Base-by-base conservation (phyloP, 2,329 filamentous ascomycete species). In the Verticillium albo-atrum region DNA sequence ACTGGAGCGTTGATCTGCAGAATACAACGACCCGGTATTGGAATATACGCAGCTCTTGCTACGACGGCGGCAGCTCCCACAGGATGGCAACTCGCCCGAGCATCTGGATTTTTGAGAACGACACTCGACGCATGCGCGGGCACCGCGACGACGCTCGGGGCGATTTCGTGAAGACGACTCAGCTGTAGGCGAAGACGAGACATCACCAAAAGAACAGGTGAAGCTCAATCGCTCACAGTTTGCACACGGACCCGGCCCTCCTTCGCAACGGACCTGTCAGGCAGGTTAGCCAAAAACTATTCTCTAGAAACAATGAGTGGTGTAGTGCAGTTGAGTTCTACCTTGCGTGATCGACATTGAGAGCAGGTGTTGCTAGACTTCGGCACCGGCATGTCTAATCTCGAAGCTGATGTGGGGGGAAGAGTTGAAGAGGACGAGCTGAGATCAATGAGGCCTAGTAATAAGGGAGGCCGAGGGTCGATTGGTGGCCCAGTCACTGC, bases 291-390 rank as follows among this genome's bases (percentile, higher is more conserved):
- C 35, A 17, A 6, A 6, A n/a, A n/a, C n/a, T n/a, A n/a, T n/a
- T n/a, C n/a, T n/a, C n/a, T n/a, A n/a, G n/a, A n/a, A n/a, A n/a
- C n/a, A n/a, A n/a, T n/a, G n/a, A n/a, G n/a, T n/a, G n/a, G n/a
- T 27, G 32, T 37, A 55, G 27, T n/a, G 20, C 7, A 34, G 25
- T 25, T 28, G 37, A 54, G 15, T 28, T 15, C 60, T 54, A 58
- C 61, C 61, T 62, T 58, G 26, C 51, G 56, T 37, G 55, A 30
- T 14, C 60, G 57, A 25, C 60, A 62, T 57, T 58, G 58, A 23
- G 37, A 35, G 58, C 61, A 62, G 3, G 60, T 62, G 17, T 35
- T 58, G 15, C 47, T 55, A 3, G 60, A 62, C 17, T 53, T 23
- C 15, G 55, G 54, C 17, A 58, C 58, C 12, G 60, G 58, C 60